phyloP scores from a whole-genome alignment of 179 eudicot genomes.

The Silene vulgaris region DNA sequence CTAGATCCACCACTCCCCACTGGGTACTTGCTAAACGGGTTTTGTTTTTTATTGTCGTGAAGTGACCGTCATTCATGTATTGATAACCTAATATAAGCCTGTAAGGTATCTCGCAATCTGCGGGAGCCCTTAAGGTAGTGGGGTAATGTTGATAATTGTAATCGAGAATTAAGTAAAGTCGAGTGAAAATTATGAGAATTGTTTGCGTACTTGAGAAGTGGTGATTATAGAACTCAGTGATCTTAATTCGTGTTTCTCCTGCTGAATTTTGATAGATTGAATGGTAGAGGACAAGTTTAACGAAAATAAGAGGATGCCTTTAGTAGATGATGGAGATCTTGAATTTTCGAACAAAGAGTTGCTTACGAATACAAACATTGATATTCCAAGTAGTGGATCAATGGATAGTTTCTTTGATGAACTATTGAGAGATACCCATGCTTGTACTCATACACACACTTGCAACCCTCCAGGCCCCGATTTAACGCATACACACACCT shows the following conservation, averaged over 20 bases:
- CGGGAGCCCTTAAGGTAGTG: neutral
- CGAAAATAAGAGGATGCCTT: conserved; percentile 20
- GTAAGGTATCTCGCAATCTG: neutral
- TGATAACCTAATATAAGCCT: too few relatives aligned
- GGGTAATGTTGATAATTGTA: neutral
- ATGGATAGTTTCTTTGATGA: conserved; percentile 77
- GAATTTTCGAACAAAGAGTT: conserved; percentile 76
- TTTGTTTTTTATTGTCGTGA: too few relatives aligned
- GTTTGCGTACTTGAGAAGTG: neutral
- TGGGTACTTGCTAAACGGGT: too few relatives aligned
- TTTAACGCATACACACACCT: conserved; percentile 72
- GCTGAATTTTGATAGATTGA: conserved; percentile 11
- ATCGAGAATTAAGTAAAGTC: neutral
- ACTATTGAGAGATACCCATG: conserved; percentile 65
- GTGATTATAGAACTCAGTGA: neutral
- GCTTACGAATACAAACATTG: conserved; percentile 48
- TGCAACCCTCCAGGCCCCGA: conserved; percentile 90
- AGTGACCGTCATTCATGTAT: neutral
- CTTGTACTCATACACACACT: conserved; percentile 80
- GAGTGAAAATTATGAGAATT: conserved; percentile 7
- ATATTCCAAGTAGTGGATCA: conserved; percentile 65
- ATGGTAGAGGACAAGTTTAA: conserved; percentile 26
- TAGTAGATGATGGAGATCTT: conserved; percentile 79
- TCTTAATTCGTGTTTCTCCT: neutral
- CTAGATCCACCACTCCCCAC: too few relatives aligned